Evolutionary conservation across 2,329 filamentous ascomycete species (phyloP).

Genomic region (Aspergillus quadricinctus): DNA sequence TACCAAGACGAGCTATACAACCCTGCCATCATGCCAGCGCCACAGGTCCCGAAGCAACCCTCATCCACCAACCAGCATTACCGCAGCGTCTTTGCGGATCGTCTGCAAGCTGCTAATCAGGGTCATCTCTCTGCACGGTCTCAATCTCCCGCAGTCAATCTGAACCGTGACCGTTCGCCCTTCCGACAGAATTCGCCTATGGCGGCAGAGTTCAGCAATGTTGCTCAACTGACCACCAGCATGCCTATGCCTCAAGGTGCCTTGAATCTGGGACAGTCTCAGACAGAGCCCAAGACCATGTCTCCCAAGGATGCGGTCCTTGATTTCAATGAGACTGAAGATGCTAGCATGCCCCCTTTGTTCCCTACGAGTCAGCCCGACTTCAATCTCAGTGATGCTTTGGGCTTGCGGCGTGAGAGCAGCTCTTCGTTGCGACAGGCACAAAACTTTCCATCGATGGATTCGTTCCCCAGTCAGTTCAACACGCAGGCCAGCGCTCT

Average conservation of each 20-base stretch:
- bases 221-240: conserved; percentile 37
- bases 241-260: conserved; percentile 28
- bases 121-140: conserved; percentile 63
- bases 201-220: conserved; percentile 44
- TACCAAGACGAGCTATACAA: conserved; percentile 83
- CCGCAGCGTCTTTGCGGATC: conserved; percentile 64
- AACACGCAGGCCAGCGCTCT: conserved; percentile 41
- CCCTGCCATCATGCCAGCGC: conserved; percentile 35
- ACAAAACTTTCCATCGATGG: conserved; percentile 38
- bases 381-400: conserved; percentile 44
- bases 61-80: conserved; percentile 30
- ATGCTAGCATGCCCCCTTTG: conserved; percentile 61
- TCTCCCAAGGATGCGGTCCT: conserved; percentile 89
- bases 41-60: conserved; percentile 35
- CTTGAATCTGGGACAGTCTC: conserved; percentile 28
- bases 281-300: conserved; percentile 69
- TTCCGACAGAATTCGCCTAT: conserved; percentile 70
- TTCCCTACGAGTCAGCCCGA: conserved; percentile 61
- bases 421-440: conserved; percentile 32
- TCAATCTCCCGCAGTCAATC: conserved; percentile 49
- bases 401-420: conserved; percentile 35
- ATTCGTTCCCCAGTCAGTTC: conserved; percentile 38
- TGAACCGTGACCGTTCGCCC: conserved; percentile 68
- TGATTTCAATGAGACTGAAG: conserved; percentile 72
- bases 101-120: conserved; percentile 73